Evolutionary conservation across 805 yeast species (phyloP).

Genomic region (Kluyveromyces aestuarii): DNA sequence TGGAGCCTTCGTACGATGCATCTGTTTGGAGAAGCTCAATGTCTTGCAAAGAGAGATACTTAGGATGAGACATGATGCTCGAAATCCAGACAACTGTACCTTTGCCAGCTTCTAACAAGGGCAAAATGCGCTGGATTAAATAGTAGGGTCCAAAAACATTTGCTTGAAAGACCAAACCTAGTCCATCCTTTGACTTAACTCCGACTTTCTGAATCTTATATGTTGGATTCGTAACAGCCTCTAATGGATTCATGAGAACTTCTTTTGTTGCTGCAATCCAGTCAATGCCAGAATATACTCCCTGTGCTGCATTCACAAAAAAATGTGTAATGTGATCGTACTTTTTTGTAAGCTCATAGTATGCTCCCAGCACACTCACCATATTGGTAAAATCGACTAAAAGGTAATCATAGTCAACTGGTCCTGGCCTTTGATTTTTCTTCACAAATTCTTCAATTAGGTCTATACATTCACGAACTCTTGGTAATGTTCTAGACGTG

Average conservation of each 20-base stretch:
- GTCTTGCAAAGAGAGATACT: conserved; percentile 64
- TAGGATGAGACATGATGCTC: conserved; percentile 71
- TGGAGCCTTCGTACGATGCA: conserved; percentile 86
- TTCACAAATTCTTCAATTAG: conserved; percentile 40
- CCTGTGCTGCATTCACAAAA: conserved; percentile 85
- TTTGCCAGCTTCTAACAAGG: conserved; percentile 42
- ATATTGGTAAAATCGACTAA: conserved; percentile 84
- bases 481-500: conserved; percentile 81
- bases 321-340: conserved; percentile 66
- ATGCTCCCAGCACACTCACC: conserved; percentile 74
- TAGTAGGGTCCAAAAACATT: conserved; percentile 96
- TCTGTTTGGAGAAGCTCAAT: conserved; percentile 55
- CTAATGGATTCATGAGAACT: conserved; percentile 54
- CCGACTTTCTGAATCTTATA: conserved; percentile 81
- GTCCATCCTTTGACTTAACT: conserved; percentile 60
- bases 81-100: conserved; percentile 81
- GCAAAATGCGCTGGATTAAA: conserved; percentile 56
- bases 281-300: conserved; percentile 78
- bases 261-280: conserved; percentile 74
- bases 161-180: conserved; percentile 88
- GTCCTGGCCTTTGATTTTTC: conserved; percentile 38
- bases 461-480: conserved; percentile 67
- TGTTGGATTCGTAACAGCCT: conserved; percentile 80
- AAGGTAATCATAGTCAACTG: conserved; percentile 77
- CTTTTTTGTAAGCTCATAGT: conserved; percentile 55